Evolutionary conservation across 2,329 filamentous ascomycete genomes (phyloP).

Genomic region (Fusarium mangiferae): DNA sequence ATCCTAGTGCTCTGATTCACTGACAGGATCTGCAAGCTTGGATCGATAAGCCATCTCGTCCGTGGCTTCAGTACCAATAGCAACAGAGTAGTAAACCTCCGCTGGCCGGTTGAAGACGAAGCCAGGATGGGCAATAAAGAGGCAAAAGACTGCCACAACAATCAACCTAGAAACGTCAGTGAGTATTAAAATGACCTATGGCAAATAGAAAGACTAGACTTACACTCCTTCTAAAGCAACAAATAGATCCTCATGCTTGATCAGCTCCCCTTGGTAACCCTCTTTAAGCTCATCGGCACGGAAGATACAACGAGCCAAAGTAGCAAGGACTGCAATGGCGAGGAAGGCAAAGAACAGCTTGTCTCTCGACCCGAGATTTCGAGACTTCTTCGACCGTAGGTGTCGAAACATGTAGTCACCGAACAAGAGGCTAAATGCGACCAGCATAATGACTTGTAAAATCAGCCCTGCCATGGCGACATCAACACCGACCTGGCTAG

Average conservation of each 20-base stretch:
- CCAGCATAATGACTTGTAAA: slow-evolving; percentile 60
- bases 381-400: not conserved
- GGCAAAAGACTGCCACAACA: slow-evolving; percentile 17
- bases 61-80: not conserved
- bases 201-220: not conserved
- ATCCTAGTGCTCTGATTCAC: not conserved
- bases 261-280: slow-evolving; percentile 62
- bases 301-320: slow-evolving; percentile 66
- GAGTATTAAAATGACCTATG: rapidly evolving
- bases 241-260: slow-evolving; percentile 56
- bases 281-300: slow-evolving; percentile 66
- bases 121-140: slow-evolving; percentile 13
- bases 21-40: not conserved
- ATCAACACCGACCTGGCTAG: slow-evolving; percentile 56
- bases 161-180: slow-evolving; percentile 7
- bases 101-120: not conserved
- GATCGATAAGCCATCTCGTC: not conserved
- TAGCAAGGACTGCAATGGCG: slow-evolving; percentile 60
- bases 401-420: slow-evolving; percentile 53
- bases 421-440: slow-evolving; percentile 55
- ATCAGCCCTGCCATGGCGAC: slow-evolving; percentile 61
- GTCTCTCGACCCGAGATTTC: not conserved
- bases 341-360: slow-evolving; percentile 52
- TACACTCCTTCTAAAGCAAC: slow-evolving; percentile 55
- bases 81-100: slow-evolving; percentile 7